Evolutionary conservation across 192 early-diverging fungal genomes (phyloP).

Genomic region (Umbelopsis isabellina): DNA sequence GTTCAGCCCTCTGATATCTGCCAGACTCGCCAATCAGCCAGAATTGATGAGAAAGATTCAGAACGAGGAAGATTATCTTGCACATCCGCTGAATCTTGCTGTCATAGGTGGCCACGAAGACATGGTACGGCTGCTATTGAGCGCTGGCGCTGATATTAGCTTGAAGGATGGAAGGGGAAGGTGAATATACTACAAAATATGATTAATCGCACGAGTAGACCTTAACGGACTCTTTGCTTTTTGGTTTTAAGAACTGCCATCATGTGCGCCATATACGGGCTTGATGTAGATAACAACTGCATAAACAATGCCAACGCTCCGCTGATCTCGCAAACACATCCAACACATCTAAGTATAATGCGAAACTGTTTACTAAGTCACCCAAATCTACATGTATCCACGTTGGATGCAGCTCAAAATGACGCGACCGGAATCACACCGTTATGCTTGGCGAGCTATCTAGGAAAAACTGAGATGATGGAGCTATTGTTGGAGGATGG

Average conservation of each 20-base stretch:
- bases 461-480: constrained; percentile 64
- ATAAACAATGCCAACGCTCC: constrained; percentile 60
- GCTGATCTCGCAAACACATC: constrained; percentile 54
- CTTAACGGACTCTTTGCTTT: background rate
- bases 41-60: constrained; percentile 36
- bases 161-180: constrained; percentile 66
- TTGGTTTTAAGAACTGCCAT: constrained; percentile 53
- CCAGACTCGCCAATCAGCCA: constrained; percentile 29
- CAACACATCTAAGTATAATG: constrained; percentile 55
- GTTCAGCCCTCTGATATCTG: constrained; percentile 43
- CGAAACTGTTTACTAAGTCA: constrained; percentile 54
- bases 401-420: constrained; percentile 63
- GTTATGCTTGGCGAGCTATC: constrained; percentile 66
- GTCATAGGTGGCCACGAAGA: constrained; percentile 59
- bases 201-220: background rate
- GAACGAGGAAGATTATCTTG: constrained; percentile 45
- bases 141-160: constrained; percentile 59
- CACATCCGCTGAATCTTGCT: constrained; percentile 61
- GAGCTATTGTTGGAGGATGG: constrained; percentile 62
- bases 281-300: constrained; percentile 51
- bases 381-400: constrained; percentile 46
- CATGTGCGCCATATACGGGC: constrained; percentile 65
- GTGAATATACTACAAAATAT: constrained; percentile 27
- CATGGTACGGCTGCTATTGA: constrained; percentile 57
- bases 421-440: constrained; percentile 68